Conservation (phyloP, 1,284 basidiomycete genomes). For the Sporisorium graminicola region DNA sequence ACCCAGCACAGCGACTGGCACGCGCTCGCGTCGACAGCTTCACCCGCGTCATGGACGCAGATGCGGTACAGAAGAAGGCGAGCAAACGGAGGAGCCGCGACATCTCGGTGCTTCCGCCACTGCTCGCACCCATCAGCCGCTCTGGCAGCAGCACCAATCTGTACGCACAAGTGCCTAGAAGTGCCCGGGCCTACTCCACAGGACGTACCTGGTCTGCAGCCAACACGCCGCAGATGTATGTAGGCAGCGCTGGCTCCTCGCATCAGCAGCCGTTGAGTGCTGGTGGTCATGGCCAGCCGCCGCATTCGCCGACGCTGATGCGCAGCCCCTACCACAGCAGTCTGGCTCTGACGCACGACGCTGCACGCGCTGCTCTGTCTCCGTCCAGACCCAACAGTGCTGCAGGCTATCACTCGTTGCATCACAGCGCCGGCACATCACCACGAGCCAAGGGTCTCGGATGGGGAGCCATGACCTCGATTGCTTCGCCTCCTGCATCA, state of each 20-base stretch:
- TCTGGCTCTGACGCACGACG: conserved; percentile 46
- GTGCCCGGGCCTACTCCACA: conserved; percentile 43
- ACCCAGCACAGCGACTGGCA: conserved; percentile 20
- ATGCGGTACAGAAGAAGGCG: conserved; percentile 38
- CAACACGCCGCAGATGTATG: conserved; percentile 45
- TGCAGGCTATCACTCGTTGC: conserved; percentile 29
- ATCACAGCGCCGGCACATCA: conserved; percentile 50
- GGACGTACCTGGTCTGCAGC: conserved; percentile 43
- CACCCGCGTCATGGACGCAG: conserved; percentile 36
- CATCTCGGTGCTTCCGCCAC: conserved; percentile 57
- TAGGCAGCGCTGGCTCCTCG: conserved; percentile 51
- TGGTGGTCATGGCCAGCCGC: conserved; percentile 15
- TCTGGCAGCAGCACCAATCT: conserved; percentile 55
- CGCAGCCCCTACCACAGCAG: conserved; percentile 48
- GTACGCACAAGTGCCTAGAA: conserved; percentile 34
- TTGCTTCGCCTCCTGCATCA: conserved; percentile 31
- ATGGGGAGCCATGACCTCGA: conserved; percentile 61
- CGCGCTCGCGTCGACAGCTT: conserved; percentile 45
- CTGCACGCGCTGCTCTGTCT: conserved; percentile 34
- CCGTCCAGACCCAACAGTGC: conserved; percentile 50
- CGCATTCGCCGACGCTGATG: conserved; percentile 44
- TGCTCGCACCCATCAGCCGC: conserved; percentile 54
- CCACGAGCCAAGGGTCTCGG: conserved; percentile 58
- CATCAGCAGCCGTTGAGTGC: conserved; percentile 15
- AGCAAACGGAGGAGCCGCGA: conserved; percentile 57